Evolutionary conservation across 1,139 yeast species (phyloP), one percentile per base, ranked within the genome.

Genomic region (Zygosaccharomyces sapae): DNA sequence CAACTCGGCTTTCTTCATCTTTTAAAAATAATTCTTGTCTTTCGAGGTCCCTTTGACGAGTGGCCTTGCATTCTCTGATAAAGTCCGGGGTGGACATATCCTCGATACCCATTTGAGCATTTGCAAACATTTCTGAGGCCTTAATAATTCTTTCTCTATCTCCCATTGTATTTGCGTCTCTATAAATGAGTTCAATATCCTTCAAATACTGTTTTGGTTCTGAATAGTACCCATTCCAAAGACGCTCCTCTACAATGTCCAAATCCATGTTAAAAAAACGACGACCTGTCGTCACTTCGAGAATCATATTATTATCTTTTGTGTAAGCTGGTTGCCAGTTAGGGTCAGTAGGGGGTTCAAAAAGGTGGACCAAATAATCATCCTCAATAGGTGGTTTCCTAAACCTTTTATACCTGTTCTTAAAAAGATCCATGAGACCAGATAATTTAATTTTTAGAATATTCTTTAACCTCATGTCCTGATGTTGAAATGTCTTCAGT

Each of bases 171-270:
- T 77, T 73, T 0, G 95, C 78, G 68, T 94, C 99, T 40, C 75
- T 75, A 40, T 87, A 83, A 41, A 94, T 90, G 79, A 86, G 76
- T 62, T 82, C 87, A 43, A 94, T 77, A 62, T 92, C 98, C 56
- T 77, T 80, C 57, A 90, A 69, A 62, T 86, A 90, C 63, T 92
- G 97, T 56, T 80, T 83, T 10, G 98, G 97, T 59, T 89, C 97
- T 30, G 90, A 83, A 62, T 94, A 92, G 65, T 71, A 92, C 0
- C 98, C 98, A 67, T 92, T 92, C 98, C 98, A 92, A 47, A 94
- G 70, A 49, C 98, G 75, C 62, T 92, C 98, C 61, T 92, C 99
- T 41, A 92, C 80, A 13, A 89, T 82, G 63, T 92, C 98, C 51
- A 94, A 72, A 62, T 92, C 98, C 87, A 92, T 94, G 58, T 92